phyloP scores from a whole-genome alignment of 208 protist species.

The Acanthamoeba divionensis region DNA sequence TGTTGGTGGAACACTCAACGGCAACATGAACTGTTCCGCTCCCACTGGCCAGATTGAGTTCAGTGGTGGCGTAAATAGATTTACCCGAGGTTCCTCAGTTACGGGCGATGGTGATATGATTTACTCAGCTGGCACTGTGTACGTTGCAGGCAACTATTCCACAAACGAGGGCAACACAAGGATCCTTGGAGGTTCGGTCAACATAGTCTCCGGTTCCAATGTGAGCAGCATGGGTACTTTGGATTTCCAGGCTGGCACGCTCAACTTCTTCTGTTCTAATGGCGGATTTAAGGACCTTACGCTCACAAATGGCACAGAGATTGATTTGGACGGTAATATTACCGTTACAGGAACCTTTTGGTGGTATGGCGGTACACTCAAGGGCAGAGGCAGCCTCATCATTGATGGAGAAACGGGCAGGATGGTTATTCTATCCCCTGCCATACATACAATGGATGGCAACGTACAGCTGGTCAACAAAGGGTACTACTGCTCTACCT shows the following conservation, averaged over 20 bases:
- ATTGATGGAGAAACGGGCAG: not conserved
- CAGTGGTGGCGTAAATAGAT: not conserved
- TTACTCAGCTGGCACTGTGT: not conserved
- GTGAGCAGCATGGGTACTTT: slow-evolving; percentile 39
- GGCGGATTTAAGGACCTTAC: not conserved
- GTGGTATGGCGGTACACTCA: slow-evolving; percentile 38
- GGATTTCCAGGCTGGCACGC: not conserved
- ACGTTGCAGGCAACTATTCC: slow-evolving; percentile 10
- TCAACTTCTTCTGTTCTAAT: slow-evolving; percentile 52
- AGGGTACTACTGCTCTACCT: not conserved
- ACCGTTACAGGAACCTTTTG: slow-evolving; percentile 16
- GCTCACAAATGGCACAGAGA: not conserved
- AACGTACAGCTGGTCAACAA: not conserved
- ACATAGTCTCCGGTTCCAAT: slow-evolving; percentile 23
- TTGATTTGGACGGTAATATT: slow-evolving; percentile 32
- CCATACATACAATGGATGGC: slow-evolving; percentile 13
- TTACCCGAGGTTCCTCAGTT: not conserved
- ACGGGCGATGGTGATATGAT: not conserved
- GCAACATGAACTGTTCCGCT: not conserved
- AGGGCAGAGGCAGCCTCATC: slow-evolving; percentile 36
- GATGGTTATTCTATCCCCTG: slow-evolving; percentile 21
- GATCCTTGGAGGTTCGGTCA: not conserved
- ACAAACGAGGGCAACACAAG: not conserved
- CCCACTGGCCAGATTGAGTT: not conserved
- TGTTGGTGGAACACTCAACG: not conserved